Conservation (phyloP, 78 protist genomes). For the Protostelium mycophagum region DNA sequence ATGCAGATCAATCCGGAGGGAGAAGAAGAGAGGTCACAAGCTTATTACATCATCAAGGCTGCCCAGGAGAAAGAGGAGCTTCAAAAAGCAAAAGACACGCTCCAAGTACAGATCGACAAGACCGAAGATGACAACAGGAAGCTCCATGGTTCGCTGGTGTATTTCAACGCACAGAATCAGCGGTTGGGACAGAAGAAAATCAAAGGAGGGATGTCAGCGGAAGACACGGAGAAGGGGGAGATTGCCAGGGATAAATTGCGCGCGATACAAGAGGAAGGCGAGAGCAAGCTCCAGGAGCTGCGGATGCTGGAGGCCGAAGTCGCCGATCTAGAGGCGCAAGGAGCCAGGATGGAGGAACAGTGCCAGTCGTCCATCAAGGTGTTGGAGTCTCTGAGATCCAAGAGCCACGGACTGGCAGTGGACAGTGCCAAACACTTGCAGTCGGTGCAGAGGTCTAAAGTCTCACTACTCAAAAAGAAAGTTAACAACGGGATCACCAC, state of each 20-base stretch:
- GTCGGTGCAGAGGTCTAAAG: background rate
- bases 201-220: background rate
- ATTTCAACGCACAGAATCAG: constrained; percentile 3
- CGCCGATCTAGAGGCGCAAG: background rate
- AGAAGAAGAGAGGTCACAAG: constrained; percentile 34
- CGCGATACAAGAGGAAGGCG: background rate
- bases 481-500: too few relatives aligned
- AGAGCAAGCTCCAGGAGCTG: background rate
- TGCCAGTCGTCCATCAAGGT: background rate
- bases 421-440: background rate
- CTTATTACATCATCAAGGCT: constrained; percentile 40
- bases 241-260: background rate
- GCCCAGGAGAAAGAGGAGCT: constrained; percentile 67
- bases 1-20: background rate
- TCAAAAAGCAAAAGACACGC: constrained; percentile 39
- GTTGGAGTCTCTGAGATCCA: background rate
- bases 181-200: background rate
- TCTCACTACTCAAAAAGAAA: background rate
- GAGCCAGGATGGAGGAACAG: background rate
- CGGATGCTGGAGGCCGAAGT: background rate
- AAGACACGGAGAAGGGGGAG: background rate
- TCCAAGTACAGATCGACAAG: constrained; percentile 22
- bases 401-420: background rate
- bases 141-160: constrained; percentile 35
- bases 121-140: constrained; percentile 13